Evolutionary conservation across 805 yeast genomes (phyloP).

Genomic region (Candida cerambycidarum): DNA sequence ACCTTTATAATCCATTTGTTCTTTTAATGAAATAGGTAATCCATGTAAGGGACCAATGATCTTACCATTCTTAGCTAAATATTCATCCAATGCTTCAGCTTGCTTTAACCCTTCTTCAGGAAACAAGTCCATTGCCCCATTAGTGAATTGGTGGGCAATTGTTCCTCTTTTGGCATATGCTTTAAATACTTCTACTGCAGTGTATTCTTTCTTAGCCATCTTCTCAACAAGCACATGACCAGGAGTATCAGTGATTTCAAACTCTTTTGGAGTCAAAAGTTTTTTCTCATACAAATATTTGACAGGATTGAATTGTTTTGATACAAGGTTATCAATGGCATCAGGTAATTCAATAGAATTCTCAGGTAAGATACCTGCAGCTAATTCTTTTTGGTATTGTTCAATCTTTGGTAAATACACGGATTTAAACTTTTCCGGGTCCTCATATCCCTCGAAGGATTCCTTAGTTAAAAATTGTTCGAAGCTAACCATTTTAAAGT

Average conservation of each 20-base stretch:
- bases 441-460: slow-evolving; percentile 33
- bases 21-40: slow-evolving; percentile 62
- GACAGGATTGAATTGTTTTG: slow-evolving; percentile 36
- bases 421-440: slow-evolving; percentile 40
- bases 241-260: slow-evolving; percentile 39
- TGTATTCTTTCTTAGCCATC: slow-evolving; percentile 33
- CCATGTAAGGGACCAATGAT: slow-evolving; percentile 66
- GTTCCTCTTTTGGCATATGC: slow-evolving; percentile 44
- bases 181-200: slow-evolving; percentile 38
- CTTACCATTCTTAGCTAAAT: slow-evolving; percentile 45
- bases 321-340: slow-evolving; percentile 27
- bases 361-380: slow-evolving; percentile 29
- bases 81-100: slow-evolving; percentile 56
- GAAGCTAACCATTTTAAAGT: slow-evolving; percentile 12
- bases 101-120: slow-evolving; percentile 56
- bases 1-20: slow-evolving; percentile 39
- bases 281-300: slow-evolving; percentile 35
- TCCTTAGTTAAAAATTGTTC: slow-evolving; percentile 32
- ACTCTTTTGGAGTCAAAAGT: slow-evolving; percentile 33
- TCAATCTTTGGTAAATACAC: slow-evolving; percentile 46
- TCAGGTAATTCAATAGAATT: slow-evolving; percentile 33
- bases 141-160: slow-evolving; percentile 44
- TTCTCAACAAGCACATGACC: slow-evolving; percentile 25
- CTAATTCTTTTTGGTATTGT: slow-evolving; percentile 30
- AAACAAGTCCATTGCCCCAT: slow-evolving; percentile 47